Percentiles rank a stretch among this genome's conserved stretches.
Conservation (phyloP, 805 yeast species). For the Ogataea polymorpha region DNA sequence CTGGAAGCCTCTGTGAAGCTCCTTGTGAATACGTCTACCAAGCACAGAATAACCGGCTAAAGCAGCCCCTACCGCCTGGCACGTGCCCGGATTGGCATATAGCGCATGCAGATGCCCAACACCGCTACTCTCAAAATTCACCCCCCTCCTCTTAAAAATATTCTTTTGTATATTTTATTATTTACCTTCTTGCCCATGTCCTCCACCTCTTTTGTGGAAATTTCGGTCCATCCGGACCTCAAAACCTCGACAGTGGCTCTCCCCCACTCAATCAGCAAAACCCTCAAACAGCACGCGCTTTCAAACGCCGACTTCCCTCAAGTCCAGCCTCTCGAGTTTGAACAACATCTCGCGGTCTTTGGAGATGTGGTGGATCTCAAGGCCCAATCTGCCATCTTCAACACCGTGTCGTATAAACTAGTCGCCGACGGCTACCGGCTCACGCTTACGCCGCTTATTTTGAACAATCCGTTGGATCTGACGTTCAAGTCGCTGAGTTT, state of each 20-base stretch:
- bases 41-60: too few species aligned
- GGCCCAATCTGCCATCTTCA: constrained; percentile 14
- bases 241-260: constrained; percentile 1
- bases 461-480: constrained; percentile 35
- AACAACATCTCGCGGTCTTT: constrained; percentile 9
- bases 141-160: not conserved
- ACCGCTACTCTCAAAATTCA: too few species aligned
- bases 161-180: constrained; percentile 1
- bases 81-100: too few species aligned
- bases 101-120: too few species aligned
- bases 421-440: constrained; percentile 10
- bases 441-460: constrained; percentile 38
- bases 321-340: constrained; percentile 5
- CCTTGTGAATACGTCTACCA: too few species aligned
- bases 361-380: constrained; percentile 15
- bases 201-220: constrained; percentile 5
- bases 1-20: not conserved
- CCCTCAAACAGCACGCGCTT: constrained; percentile 11
- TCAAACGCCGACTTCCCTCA: constrained; percentile 6
- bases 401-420: constrained; percentile 15
- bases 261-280: constrained; percentile 11
- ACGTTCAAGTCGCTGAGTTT: constrained; percentile 38
- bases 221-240: constrained; percentile 6
- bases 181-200: not conserved
- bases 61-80: too few species aligned